phyloP scores from a whole-genome alignment of 805 yeast species.

The Yarrowia sp. region DNA sequence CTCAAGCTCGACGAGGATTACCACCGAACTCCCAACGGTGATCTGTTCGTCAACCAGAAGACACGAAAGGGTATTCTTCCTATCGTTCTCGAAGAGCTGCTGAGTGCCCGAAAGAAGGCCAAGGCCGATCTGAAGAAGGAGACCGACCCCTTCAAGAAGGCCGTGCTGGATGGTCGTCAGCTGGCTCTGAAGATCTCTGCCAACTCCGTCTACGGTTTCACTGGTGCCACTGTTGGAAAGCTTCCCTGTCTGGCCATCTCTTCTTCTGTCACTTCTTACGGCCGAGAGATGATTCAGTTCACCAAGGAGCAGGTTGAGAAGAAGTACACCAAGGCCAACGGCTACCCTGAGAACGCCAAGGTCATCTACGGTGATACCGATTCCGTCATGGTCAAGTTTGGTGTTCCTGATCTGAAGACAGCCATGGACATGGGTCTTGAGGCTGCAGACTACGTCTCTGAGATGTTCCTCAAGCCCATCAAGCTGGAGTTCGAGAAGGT shows the following conservation, averaged over 20 bases:
- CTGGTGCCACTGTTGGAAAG: conserved; percentile 98
- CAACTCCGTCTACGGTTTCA: conserved; percentile 96
- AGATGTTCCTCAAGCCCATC: conserved; percentile 76
- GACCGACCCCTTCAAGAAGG: conserved; percentile 88
- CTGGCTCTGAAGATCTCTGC: conserved; percentile 95
- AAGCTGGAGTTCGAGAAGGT: conserved; percentile 96
- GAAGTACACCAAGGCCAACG: conserved; percentile 75
- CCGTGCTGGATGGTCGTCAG: conserved; percentile 95
- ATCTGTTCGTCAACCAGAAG: conserved; percentile 71
- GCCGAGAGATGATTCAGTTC: conserved; percentile 93
- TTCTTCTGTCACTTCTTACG: conserved; percentile 91
- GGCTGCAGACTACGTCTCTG: conserved; percentile 86
- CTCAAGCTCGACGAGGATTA: conserved; percentile 75
- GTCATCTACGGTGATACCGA: conserved; percentile 99
- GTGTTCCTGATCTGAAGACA: conserved; percentile 69
- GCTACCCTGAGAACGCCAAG: conserved; percentile 76
- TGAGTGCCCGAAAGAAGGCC: conserved; percentile 90
- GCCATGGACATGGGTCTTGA: conserved; percentile 93
- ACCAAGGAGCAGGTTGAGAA: conserved; percentile 85
- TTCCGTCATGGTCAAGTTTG: conserved; percentile 98
- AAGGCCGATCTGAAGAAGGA: conserved; percentile 87
- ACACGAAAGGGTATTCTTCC: conserved; percentile 85
- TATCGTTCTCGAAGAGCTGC: conserved; percentile 81
- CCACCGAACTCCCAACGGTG: conserved; percentile 86
- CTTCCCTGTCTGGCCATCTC: conserved; percentile 96